A percentile compares a stretch with the other conserved stretches of the same genome.
These are phyloP conservation scores for Scheffersomyces amazonensis DNA, from an alignment of 805 yeast genomes.

Conservation along the genomic window DNA sequence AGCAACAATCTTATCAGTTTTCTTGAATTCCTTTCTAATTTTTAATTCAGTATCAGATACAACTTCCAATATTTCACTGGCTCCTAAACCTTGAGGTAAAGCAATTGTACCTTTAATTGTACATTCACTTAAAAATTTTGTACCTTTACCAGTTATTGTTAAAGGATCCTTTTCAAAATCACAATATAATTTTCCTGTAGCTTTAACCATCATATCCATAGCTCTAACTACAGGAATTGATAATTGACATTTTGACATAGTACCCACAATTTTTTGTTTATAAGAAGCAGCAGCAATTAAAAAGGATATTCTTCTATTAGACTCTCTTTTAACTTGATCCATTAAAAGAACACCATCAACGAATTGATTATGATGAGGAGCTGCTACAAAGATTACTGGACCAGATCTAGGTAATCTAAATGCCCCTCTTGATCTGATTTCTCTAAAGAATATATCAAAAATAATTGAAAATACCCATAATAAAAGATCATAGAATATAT, in stretches of 20 bases:
- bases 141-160: slow-evolving; percentile 60
- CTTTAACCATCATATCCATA: slow-evolving; percentile 74
- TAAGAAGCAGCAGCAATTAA: slow-evolving; percentile 83
- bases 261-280: slow-evolving; percentile 64
- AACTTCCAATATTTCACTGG: slow-evolving; percentile 65
- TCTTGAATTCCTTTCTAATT: slow-evolving; percentile 68
- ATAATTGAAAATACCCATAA: slow-evolving; percentile 36
- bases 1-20: slow-evolving; percentile 40
- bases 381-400: slow-evolving; percentile 89
- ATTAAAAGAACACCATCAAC: slow-evolving; percentile 78
- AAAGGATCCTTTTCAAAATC: slow-evolving; percentile 53
- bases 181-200: slow-evolving; percentile 62
- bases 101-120: slow-evolving; percentile 66
- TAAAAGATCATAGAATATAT: slow-evolving; percentile 31
- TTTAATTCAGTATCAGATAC: slow-evolving; percentile 68
- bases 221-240: slow-evolving; percentile 92
- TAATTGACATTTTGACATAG: slow-evolving; percentile 69
- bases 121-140: slow-evolving; percentile 64
- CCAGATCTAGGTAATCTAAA: slow-evolving; percentile 68
- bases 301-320: slow-evolving; percentile 71
- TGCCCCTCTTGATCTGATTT: slow-evolving; percentile 85
- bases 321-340: slow-evolving; percentile 70
- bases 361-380: slow-evolving; percentile 97
- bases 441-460: slow-evolving; percentile 75
- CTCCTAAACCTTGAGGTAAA: slow-evolving; percentile 75